A percentile compares a stretch with the other conserved stretches of the same genome.
phyloP scores from a whole-genome alignment of 176 grass and related monocot species.

The Aechmea fasciata region DNA sequence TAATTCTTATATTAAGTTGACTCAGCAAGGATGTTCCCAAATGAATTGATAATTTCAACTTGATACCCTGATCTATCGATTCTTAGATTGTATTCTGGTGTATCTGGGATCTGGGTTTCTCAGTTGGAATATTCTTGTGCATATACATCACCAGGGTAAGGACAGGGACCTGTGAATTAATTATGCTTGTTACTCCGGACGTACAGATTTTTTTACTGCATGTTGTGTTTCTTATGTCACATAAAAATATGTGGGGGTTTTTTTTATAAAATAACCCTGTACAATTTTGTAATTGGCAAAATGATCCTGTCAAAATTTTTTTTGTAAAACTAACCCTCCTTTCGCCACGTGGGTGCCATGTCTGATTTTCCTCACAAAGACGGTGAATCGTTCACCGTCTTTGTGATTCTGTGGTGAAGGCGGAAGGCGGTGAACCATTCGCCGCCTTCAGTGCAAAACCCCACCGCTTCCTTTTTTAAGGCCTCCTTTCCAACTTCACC shows the following conservation, averaged over 20 bases:
- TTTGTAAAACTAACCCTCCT: too few relatives aligned
- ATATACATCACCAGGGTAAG: constrained; percentile 28
- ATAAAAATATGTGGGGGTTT: background rate
- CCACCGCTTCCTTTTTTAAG: too few relatives aligned
- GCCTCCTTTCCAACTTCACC: too few relatives aligned
- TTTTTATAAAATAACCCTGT: too few relatives aligned
- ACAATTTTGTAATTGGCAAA: too few relatives aligned
- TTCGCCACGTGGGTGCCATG: too few relatives aligned
- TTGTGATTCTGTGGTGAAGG: too few relatives aligned
- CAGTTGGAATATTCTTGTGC: constrained; percentile 53
- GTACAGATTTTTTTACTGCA: background rate
- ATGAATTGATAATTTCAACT: constrained; percentile 30
- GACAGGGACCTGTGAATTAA: background rate
- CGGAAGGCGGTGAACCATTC: too few relatives aligned
- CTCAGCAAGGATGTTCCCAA: constrained; percentile 36
- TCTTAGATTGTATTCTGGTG: constrained; percentile 24
- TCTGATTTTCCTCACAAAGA: too few relatives aligned
- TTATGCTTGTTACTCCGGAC: background rate
- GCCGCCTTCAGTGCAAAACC: too few relatives aligned
- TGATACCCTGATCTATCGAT: constrained; percentile 23
- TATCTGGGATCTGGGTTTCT: constrained; percentile 43
- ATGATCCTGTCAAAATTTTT: too few relatives aligned
- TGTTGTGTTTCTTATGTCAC: background rate
- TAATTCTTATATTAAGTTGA: constrained; percentile 25
- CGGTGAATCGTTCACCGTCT: too few relatives aligned